A percentile compares a stretch with the other conserved stretches of the same genome.
Conservation (phyloP, 257 asterid species). For the Salvia hispanica region DNA sequence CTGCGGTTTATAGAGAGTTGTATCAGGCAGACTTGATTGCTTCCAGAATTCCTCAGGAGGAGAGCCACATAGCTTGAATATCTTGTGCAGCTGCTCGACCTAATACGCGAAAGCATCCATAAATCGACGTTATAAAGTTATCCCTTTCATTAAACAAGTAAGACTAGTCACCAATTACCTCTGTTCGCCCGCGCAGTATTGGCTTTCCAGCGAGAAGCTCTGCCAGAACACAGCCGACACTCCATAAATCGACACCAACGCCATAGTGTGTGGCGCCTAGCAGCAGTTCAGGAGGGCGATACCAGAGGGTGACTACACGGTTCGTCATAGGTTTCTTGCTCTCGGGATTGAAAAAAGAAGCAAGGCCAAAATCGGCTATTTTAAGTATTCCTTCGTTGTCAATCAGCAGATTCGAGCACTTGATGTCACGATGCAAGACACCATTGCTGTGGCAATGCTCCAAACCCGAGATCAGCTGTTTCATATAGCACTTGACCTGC, state of each 20-base stretch:
- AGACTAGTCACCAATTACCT: slow-evolving; percentile 49
- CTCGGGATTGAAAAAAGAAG: slow-evolving; percentile 69
- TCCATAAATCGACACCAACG: slow-evolving; percentile 91
- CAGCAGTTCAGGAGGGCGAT: slow-evolving; percentile 93
- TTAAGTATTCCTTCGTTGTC: slow-evolving; percentile 73
- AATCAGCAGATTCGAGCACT: slow-evolving; percentile 83
- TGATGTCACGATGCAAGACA: slow-evolving; percentile 87
- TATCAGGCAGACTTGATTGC: slow-evolving; percentile 72
- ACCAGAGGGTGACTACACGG: slow-evolving; percentile 95
- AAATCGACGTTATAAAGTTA: slow-evolving; percentile 8
- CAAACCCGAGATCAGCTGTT: slow-evolving; percentile 81
- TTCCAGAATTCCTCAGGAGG: slow-evolving; percentile 89
- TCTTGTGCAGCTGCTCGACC: slow-evolving; percentile 96
- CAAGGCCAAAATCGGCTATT: slow-evolving; percentile 93
- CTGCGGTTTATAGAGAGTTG: slow-evolving; percentile 79
- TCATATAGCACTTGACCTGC: slow-evolving; percentile 89
- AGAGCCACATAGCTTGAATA: slow-evolving; percentile 88
- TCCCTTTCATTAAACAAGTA: not conserved
- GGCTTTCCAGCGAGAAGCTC: slow-evolving; percentile 88
- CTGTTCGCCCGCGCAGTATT: slow-evolving; percentile 89
- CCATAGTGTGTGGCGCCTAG: slow-evolving; percentile 82
- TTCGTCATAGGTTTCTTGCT: slow-evolving; percentile 81
- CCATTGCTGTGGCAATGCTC: slow-evolving; percentile 95
- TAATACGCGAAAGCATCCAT: slow-evolving; percentile 23
- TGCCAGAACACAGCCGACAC: slow-evolving; percentile 93